A percentile compares a stretch with the other conserved stretches of the same genome.
Conservation (phyloP, 2,329 filamentous ascomycete genomes). For the Ophiocordyceps sinensis region DNA sequence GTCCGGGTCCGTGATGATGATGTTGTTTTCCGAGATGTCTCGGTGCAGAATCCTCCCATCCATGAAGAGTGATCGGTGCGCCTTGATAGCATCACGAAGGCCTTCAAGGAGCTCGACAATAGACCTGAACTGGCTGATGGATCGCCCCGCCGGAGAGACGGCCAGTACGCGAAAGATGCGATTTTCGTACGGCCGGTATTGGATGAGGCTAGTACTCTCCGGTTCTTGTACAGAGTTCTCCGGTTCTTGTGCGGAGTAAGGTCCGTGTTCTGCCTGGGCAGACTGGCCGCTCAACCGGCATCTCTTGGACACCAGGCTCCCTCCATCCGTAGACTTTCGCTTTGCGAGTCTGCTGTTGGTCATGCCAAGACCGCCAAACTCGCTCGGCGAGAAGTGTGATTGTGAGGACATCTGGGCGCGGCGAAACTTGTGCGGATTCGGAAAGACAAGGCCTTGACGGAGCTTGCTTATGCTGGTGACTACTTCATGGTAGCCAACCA, state of each 20-base stretch:
- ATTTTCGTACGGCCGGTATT: background rate
- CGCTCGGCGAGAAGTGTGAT: background rate
- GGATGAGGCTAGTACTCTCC: background rate
- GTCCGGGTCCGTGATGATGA: conserved; percentile 2
- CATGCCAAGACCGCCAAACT: background rate
- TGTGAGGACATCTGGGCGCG: background rate
- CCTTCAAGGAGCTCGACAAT: conserved; percentile 2
- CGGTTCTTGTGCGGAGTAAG: too few relatives aligned
- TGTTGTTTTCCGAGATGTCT: conserved; percentile 4
- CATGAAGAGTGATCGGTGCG: conserved; percentile 2
- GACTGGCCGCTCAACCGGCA: background rate
- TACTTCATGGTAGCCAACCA: background rate
- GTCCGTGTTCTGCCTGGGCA: background rate
- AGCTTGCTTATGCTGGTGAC: background rate
- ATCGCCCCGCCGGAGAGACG: conserved; percentile 3
- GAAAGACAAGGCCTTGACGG: background rate
- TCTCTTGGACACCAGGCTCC: background rate
- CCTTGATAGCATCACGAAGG: conserved; percentile 3
- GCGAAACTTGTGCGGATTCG: background rate
- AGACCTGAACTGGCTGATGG: conserved; percentile 3
- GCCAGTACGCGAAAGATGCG: conserved; percentile 3
- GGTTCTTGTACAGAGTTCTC: conserved; percentile 2
- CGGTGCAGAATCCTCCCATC: conserved; percentile 2
- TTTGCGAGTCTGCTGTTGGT: background rate
- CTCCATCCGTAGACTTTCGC: background rate